Conservation (phyloP, 2,329 filamentous ascomycete genomes). For the Fonsecaea nubica region DNA sequence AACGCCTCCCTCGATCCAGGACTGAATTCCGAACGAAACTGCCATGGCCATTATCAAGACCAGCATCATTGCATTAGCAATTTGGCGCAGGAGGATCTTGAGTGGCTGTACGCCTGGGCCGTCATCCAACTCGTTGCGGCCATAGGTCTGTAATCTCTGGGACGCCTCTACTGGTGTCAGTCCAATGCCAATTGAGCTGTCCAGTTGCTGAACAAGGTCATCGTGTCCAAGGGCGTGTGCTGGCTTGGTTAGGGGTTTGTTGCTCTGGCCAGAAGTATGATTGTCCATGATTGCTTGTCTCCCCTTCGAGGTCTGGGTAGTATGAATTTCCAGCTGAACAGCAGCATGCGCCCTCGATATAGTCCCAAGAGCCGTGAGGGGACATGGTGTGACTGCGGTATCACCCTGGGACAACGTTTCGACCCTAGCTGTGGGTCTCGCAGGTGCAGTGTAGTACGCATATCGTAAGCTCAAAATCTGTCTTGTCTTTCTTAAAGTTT, state of each 20-base stretch:
- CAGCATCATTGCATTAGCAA: slow-evolving; percentile 73
- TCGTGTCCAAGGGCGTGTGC: slow-evolving; percentile 67
- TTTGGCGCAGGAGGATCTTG: slow-evolving; percentile 71
- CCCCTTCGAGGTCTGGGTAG: background rate
- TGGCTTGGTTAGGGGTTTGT: slow-evolving; percentile 64
- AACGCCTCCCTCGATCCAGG: slow-evolving; percentile 67
- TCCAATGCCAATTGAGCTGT: slow-evolving; percentile 52
- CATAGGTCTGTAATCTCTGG: slow-evolving; percentile 62
- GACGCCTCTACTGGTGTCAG: slow-evolving; percentile 63
- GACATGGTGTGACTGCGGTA: background rate
- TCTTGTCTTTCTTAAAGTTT: background rate
- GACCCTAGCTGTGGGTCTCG: background rate
- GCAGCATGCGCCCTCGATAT: background rate
- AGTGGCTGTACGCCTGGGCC: slow-evolving; percentile 71
- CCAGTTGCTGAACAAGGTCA: slow-evolving; percentile 61
- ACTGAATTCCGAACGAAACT: slow-evolving; percentile 63
- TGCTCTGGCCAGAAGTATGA: slow-evolving; percentile 55
- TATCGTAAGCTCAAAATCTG: background rate
- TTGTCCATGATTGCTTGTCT: slow-evolving; percentile 29
- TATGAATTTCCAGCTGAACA: background rate
- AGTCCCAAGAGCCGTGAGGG: background rate
- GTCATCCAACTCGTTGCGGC: slow-evolving; percentile 70
- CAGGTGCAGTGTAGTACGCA: background rate
- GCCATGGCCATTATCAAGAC: slow-evolving; percentile 64
- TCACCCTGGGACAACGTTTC: background rate